Evolutionary conservation across 2,329 filamentous ascomycete species (phyloP).

Genomic region (Pseudopithomyces chartarum): DNA sequence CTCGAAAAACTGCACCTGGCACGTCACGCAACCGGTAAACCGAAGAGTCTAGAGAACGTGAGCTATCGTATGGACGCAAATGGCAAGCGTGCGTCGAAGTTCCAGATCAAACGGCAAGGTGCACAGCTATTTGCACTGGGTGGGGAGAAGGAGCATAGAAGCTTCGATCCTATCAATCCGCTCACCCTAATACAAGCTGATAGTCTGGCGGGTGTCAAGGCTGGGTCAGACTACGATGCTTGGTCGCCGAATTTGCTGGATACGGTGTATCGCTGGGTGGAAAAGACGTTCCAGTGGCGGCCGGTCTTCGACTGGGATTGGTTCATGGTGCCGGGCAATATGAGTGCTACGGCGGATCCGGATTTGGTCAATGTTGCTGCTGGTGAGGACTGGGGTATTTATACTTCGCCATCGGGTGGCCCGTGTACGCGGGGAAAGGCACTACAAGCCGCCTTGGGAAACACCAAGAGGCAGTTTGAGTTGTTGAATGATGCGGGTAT

Average conservation of each 20-base stretch:
- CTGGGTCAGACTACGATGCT: background rate
- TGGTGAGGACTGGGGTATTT: background rate
- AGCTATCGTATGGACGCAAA: background rate
- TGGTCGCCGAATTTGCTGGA: background rate
- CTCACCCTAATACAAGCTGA: slow-evolving; percentile 19
- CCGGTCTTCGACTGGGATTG: slow-evolving; percentile 36
- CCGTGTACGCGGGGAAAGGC: background rate
- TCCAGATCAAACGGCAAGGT: background rate
- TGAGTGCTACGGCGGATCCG: slow-evolving; percentile 5
- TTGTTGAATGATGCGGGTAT: slow-evolving; percentile 19
- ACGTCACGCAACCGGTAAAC: background rate
- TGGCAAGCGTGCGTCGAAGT: background rate
- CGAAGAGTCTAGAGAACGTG: background rate
- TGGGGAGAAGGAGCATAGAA: slow-evolving; percentile 20
- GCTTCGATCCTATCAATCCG: slow-evolving; percentile 24
- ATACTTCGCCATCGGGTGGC: background rate
- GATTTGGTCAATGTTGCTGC: background rate
- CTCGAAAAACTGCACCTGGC: slow-evolving; percentile 10
- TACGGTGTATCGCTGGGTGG: slow-evolving; percentile 25
- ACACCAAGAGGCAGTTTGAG: slow-evolving; percentile 12
- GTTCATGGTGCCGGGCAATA: slow-evolving; percentile 20
- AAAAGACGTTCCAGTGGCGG: slow-evolving; percentile 25
- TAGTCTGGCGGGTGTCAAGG: background rate
- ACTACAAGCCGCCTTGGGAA: background rate
- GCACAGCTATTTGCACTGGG: slow-evolving; percentile 7